Evolutionary conservation across 148 eudicot species (phyloP), one percentile per base, ranked within the genome.

Genomic region (Silene uniflora): DNA sequence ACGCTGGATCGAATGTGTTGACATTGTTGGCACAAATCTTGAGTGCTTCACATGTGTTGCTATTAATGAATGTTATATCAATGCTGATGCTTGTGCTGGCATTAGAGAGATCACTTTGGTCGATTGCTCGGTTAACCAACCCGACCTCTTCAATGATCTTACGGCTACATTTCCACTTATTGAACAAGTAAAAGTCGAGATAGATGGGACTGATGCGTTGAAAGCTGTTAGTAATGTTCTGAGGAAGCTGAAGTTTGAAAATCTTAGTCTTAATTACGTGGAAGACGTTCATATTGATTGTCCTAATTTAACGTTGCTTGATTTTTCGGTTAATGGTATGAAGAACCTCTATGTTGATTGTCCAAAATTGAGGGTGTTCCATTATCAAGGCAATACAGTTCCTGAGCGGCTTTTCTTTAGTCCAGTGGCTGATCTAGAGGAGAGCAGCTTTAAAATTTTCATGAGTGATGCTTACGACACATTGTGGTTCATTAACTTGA

Each of bases 1-100:
- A 14, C 54, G 49, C 46, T 0, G 6, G 42, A 5, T 72, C n/a
- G 7, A 10, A 0, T 1, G 16, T 29, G 66, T 73, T 29, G 49
- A 35, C 66, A 39, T 73, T 13, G 42, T 32, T 17, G 75, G 58
- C 19, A 60, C 54, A 56, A 72, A 72, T 14, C 75, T 72, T 58
- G 65, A 72, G 16, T 58, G 49, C 63, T 56, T 72, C 16, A 19
- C 9, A 10, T 58, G 14, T 59, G 24, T 6, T 6, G 19, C 16
- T 56, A 4, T 0, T 32, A 18, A 14, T 13, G 3, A 32, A 13
- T 35, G 64, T n/a, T 16, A 10, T 61, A n/a, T 59, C 18, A 72
- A 27, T 23, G 27, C 27, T 7, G 49, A 14, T 29, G 65, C 75
- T 72, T 72, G 75, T 72, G 24, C 27, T 59, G 23, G 46, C 29